Conservation (phyloP, 768 basidiomycete genomes). For the Rhodotorula graminis region DNA sequence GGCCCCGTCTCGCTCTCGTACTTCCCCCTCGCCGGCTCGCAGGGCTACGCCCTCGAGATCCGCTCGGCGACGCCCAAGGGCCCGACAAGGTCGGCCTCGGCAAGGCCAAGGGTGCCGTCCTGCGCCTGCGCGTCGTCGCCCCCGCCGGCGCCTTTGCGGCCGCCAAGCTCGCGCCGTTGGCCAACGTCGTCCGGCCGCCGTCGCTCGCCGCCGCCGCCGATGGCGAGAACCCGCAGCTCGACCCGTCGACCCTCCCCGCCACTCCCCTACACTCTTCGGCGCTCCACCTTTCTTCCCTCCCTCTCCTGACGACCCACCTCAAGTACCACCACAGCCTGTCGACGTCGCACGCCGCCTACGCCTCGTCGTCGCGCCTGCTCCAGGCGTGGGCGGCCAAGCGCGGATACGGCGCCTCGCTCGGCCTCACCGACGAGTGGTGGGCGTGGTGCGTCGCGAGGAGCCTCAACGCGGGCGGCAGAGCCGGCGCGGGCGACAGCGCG, state of each 20-base stretch:
- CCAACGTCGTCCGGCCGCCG: conserved; percentile 60
- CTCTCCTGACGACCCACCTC: conserved; percentile 51
- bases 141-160: conserved; percentile 56
- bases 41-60: conserved; percentile 63
- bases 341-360: conserved; percentile 58
- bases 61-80: conserved; percentile 36
- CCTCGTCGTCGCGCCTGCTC: conserved; percentile 69
- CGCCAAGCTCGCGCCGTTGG: conserved; percentile 61
- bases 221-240: conserved; percentile 30
- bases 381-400: conserved; percentile 86
- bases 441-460: conserved; percentile 33
- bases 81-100: conserved; percentile 50
- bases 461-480: conserved; percentile 22
- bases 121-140: conserved; percentile 70
- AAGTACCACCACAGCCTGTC: conserved; percentile 56
- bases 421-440: conserved; percentile 33
- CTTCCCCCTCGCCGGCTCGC: conserved; percentile 58
- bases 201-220: conserved; percentile 38
- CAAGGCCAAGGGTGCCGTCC: conserved; percentile 61
- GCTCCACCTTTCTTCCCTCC: conserved; percentile 55
- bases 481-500: conserved; percentile 3
- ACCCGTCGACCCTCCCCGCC: conserved; percentile 47
- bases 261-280: conserved; percentile 75
- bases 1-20: conserved; percentile 48
- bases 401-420: conserved; percentile 52